These are phyloP conservation scores for Xylaria sp. DNA, from an alignment of 2,329 filamentous ascomycete species.

Conservation along the genomic window DNA sequence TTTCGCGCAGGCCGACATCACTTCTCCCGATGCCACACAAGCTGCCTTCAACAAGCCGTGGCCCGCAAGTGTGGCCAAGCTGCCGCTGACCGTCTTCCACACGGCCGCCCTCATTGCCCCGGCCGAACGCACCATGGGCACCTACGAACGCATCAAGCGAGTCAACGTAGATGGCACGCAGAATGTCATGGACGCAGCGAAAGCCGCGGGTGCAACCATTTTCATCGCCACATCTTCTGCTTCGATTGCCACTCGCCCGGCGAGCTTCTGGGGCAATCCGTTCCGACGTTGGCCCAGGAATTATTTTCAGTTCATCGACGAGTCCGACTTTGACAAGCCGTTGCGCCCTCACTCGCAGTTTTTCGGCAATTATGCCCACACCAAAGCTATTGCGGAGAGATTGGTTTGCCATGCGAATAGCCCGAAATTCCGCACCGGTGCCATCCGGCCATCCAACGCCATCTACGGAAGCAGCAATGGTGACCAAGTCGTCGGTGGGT, in stretches of 20 bases:
- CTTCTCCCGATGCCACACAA: constrained; percentile 50
- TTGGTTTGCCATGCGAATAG: constrained; percentile 51
- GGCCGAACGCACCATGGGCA: constrained; percentile 53
- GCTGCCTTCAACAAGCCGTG: constrained; percentile 57
- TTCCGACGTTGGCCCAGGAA: constrained; percentile 51
- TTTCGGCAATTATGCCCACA: constrained; percentile 58
- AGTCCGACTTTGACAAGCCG: constrained; percentile 52
- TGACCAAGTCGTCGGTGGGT: constrained; percentile 53
- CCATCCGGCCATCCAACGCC: constrained; percentile 61
- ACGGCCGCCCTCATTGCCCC: constrained; percentile 59
- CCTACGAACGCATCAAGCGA: constrained; percentile 52
- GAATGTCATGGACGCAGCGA: constrained; percentile 57
- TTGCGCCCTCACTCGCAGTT: constrained; percentile 53
- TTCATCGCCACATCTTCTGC: constrained; percentile 60
- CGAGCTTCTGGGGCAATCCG: constrained; percentile 53
- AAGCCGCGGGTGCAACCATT: constrained; percentile 53
- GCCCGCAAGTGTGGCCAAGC: constrained; percentile 50
- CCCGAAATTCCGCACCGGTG: constrained; percentile 60
- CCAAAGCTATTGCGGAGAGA: constrained; percentile 58
- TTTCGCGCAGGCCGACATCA: constrained; percentile 58
- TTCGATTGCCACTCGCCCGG: constrained; percentile 54
- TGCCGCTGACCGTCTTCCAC: constrained; percentile 62
- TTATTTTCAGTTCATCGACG: constrained; percentile 55
- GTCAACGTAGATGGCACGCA: constrained; percentile 60
- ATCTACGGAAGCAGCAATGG: constrained; percentile 49